These are phyloP conservation scores for Ceriops tagal DNA, from an alignment of 345 rosid genomes.

Conservation along the genomic window DNA sequence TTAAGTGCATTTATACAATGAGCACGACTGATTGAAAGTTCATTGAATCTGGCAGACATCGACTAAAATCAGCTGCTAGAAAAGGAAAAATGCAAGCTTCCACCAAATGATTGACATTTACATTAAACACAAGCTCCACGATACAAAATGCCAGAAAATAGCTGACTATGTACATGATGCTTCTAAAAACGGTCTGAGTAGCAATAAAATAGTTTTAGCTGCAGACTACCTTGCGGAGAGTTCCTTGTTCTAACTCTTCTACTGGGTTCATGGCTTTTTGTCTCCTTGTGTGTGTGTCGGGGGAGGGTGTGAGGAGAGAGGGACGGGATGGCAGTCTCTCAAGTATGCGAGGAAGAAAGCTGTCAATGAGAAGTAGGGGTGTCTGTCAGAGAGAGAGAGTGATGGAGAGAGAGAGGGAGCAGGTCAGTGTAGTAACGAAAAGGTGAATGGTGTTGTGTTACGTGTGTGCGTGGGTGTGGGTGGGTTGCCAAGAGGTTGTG, in stretches of 20 bases:
- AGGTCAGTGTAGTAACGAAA: slow-evolving; percentile 11
- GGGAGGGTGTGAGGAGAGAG: background rate
- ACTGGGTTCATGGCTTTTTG: slow-evolving; percentile 45
- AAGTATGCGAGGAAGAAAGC: slow-evolving; percentile 22
- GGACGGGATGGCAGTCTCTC: background rate
- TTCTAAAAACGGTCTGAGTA: too few relatives aligned
- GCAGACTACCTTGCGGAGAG: slow-evolving; percentile 46
- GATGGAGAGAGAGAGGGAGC: slow-evolving; percentile 16
- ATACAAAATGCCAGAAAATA: background rate
- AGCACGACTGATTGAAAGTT: background rate
- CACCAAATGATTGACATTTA: background rate
- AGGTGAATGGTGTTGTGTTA: slow-evolving; percentile 13
- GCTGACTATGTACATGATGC: too few relatives aligned
- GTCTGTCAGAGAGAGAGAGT: background rate
- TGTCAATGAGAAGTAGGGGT: slow-evolving; percentile 25
- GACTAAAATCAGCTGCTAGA: background rate
- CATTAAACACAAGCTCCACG: background rate
- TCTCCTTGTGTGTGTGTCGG: background rate
- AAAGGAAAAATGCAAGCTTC: background rate
- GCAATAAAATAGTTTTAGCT: background rate
- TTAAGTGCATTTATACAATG: background rate
- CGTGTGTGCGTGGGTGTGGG: background rate
- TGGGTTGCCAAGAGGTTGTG: slow-evolving; percentile 30
- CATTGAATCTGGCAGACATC: background rate
- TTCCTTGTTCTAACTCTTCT: slow-evolving; percentile 42